These are phyloP conservation scores for Apiospora phragmitis DNA, from an alignment of 2,329 filamentous ascomycete genomes.

Conservation along the genomic window DNA sequence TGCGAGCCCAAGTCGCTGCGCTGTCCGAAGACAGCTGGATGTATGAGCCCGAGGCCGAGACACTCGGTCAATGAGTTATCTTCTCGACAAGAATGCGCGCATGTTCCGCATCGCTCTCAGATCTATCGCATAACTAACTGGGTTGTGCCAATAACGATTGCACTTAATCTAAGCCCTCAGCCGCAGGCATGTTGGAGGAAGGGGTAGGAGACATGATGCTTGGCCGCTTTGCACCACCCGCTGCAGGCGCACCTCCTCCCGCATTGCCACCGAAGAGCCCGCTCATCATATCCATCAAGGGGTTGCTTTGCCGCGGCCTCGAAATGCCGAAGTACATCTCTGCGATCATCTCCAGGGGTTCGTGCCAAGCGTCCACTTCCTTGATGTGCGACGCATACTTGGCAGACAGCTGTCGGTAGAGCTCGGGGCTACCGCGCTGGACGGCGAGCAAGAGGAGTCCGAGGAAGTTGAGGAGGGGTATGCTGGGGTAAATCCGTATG, in stretches of 20 bases:
- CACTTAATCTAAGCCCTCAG: conserved; percentile 60
- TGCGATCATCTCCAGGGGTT: conserved; percentile 80
- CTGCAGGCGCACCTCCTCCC: conserved; percentile 46
- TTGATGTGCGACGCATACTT: conserved; percentile 81
- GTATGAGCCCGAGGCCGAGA: conserved; percentile 70
- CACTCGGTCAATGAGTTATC: conserved; percentile 35
- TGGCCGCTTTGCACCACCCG: conserved; percentile 36
- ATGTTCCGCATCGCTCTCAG: not conserved
- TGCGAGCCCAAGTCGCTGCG: conserved; percentile 70
- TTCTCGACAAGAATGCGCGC: not conserved
- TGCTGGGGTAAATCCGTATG: conserved; percentile 78
- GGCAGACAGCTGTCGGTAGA: conserved; percentile 77
- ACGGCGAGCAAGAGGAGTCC: conserved; percentile 80
- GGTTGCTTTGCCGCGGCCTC: conserved; percentile 86
- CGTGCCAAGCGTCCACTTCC: conserved; percentile 77
- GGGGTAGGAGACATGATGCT: conserved; percentile 46
- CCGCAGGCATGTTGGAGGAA: conserved; percentile 42
- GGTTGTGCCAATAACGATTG: not conserved
- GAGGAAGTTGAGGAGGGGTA: conserved; percentile 95
- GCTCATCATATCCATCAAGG: conserved; percentile 97
- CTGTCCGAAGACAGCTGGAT: conserved; percentile 88
- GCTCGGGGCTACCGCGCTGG: conserved; percentile 73
- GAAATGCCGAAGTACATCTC: conserved; percentile 97
- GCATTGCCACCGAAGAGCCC: conserved; percentile 83
- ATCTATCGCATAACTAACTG: not conserved